A percentile compares a stretch with the other conserved stretches of the same genome.
Conservation (phyloP, 139 green algal species). For the Ettlia oleoabundans region DNA sequence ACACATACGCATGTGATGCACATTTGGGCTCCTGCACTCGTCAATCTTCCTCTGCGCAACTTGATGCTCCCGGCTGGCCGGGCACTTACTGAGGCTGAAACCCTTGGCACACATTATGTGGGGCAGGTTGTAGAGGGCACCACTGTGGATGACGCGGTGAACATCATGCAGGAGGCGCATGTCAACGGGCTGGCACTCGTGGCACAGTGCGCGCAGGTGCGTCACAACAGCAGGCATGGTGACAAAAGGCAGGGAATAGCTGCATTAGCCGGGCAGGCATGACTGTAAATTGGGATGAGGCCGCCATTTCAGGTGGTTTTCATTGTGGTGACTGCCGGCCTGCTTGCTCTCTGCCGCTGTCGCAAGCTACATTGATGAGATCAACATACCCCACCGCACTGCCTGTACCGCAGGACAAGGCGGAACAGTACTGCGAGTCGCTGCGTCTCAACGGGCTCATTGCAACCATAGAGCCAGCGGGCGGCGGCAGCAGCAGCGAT, state of each 20-base stretch:
- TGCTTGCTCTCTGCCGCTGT: too few relatives aligned
- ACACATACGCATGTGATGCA: too few relatives aligned
- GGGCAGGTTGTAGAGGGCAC: slow-evolving; percentile 68
- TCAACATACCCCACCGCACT: too few relatives aligned
- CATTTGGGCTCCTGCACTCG: too few relatives aligned
- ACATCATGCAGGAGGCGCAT: slow-evolving; percentile 93
- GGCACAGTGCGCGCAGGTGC: slow-evolving; percentile 75
- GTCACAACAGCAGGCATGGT: neutral
- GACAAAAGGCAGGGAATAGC: neutral
- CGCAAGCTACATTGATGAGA: too few relatives aligned
- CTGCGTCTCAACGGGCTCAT: slow-evolving; percentile 89
- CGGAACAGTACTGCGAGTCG: slow-evolving; percentile 86
- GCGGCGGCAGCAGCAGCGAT: slow-evolving; percentile 17
- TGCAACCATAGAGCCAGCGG: slow-evolving; percentile 79
- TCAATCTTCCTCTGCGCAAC: neutral
- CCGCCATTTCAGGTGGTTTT: too few relatives aligned
- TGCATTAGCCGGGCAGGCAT: neutral
- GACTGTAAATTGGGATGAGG: neutral
- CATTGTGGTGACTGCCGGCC: too few relatives aligned
- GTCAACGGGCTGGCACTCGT: slow-evolving; percentile 84
- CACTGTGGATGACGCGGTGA: slow-evolving; percentile 87
- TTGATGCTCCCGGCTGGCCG: neutral
- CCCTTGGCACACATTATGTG: neutral
- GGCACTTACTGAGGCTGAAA: neutral
- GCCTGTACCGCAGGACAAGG: slow-evolving; percentile 59